These are phyloP conservation scores for Neonectria neomacrospora DNA, from an alignment of 2,329 filamentous ascomycete species.

Conservation along the genomic window DNA sequence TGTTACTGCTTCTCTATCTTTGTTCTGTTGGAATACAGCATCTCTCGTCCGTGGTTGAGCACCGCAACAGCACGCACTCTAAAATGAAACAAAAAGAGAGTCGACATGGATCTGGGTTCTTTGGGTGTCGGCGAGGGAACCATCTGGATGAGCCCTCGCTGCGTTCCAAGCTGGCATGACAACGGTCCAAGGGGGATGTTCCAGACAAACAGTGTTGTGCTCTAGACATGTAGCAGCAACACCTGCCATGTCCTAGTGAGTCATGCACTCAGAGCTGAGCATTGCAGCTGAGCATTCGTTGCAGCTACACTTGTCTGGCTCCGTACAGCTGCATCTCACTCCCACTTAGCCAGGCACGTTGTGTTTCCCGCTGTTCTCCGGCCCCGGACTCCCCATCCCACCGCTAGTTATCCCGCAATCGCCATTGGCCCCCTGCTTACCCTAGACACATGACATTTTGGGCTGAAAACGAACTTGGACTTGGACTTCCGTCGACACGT, in stretches of 20 bases:
- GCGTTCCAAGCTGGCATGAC: slow-evolving; percentile 21
- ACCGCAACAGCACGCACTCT: slow-evolving; percentile 5
- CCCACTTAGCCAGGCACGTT: not conserved
- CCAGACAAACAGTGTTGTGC: slow-evolving; percentile 15
- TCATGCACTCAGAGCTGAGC: not conserved
- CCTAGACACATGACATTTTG: slow-evolving; percentile 4
- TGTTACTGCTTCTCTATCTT: not conserved
- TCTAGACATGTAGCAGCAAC: not conserved
- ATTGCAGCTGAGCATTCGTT: not conserved
- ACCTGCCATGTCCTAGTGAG: too few relatives aligned
- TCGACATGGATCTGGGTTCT: slow-evolving; percentile 21
- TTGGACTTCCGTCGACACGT: not conserved
- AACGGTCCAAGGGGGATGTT: slow-evolving; percentile 15
- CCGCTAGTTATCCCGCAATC: slow-evolving; percentile 5
- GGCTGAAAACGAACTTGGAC: not conserved
- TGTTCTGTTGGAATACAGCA: not conserved
- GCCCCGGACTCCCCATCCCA: not conserved
- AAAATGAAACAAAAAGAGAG: slow-evolving; percentile 4
- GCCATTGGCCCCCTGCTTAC: not conserved
- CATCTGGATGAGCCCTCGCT: slow-evolving; percentile 15
- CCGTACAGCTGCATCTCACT: not conserved
- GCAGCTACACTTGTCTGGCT: not conserved
- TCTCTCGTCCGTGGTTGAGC: not conserved
- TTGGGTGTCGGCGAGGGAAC: slow-evolving; percentile 24
- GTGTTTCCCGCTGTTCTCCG: not conserved